Evolutionary conservation across 441 rosid genomes (phyloP).

Genomic region (Populus hybrid): DNA sequence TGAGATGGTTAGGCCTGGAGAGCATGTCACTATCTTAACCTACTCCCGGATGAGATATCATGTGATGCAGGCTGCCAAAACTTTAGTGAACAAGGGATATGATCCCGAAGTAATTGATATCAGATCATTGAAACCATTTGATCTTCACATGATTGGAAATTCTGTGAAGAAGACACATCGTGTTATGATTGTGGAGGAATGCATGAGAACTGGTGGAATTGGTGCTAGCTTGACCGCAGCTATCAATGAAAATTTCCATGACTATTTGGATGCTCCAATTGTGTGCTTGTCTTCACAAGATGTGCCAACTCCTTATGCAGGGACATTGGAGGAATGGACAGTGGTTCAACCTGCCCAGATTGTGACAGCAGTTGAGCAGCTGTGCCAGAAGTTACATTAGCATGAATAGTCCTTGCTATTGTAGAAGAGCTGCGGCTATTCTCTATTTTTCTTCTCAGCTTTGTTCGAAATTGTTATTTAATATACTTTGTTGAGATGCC

Average conservation of each 20-base stretch:
- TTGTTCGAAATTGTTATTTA: not conserved
- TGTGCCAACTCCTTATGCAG: conserved; percentile 93
- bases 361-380: conserved; percentile 85
- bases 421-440: conserved; percentile 6
- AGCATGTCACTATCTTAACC: conserved; percentile 79
- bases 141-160: conserved; percentile 84
- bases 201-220: conserved; percentile 95
- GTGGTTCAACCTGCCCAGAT: conserved; percentile 95
- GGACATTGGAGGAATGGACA: conserved; percentile 88
- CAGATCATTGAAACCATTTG: conserved; percentile 87
- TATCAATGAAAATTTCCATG: conserved; percentile 78
- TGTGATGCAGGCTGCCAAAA: conserved; percentile 95
- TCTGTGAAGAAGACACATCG: conserved; percentile 92
- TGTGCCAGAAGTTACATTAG: conserved; percentile 53
- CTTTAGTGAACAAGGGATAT: conserved; percentile 83
- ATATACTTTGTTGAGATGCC: not conserved
- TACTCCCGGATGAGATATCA: conserved; percentile 93
- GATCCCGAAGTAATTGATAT: conserved; percentile 91
- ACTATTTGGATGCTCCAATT: conserved; percentile 82
- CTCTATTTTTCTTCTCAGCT: not conserved
- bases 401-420: not conserved
- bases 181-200: conserved; percentile 93
- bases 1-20: conserved; percentile 94
- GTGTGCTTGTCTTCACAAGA: conserved; percentile 92
- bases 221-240: conserved; percentile 93